These are phyloP conservation scores for Daldinia eschscholtzii DNA, from an alignment of 2,329 filamentous ascomycete species.

Conservation along the genomic window DNA sequence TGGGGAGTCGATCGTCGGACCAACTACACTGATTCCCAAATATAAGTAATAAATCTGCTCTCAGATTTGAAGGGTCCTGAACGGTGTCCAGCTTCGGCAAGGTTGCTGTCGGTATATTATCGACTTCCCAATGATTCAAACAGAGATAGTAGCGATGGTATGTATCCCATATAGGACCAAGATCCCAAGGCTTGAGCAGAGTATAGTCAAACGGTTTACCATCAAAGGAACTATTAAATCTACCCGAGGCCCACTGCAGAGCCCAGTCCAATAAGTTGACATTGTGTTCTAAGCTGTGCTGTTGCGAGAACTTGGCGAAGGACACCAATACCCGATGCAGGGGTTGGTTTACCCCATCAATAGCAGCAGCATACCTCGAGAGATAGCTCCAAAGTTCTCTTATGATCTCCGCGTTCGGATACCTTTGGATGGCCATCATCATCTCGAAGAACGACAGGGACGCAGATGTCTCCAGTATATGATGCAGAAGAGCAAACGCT, in stretches of 20 bases:
- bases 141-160: slow-evolving; percentile 50
- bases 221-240: slow-evolving; percentile 47
- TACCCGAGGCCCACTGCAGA: slow-evolving; percentile 43
- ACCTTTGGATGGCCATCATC: slow-evolving; percentile 42
- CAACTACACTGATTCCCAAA: slow-evolving; percentile 47
- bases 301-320: slow-evolving; percentile 42
- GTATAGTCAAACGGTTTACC: slow-evolving; percentile 50
- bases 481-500: slow-evolving; percentile 45
- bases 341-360: slow-evolving; percentile 41
- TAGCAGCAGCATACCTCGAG: slow-evolving; percentile 42
- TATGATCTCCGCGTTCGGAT: slow-evolving; percentile 45
- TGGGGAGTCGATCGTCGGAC: slow-evolving; percentile 45
- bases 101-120: slow-evolving; percentile 45
- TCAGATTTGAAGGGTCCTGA: slow-evolving; percentile 43
- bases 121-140: slow-evolving; percentile 45
- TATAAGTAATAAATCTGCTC: slow-evolving; percentile 48
- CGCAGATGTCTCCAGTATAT: slow-evolving; percentile 45
- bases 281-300: slow-evolving; percentile 43
- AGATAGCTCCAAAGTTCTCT: slow-evolving; percentile 48
- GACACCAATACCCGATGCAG: slow-evolving; percentile 43
- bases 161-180: slow-evolving; percentile 44
- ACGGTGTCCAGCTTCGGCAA: slow-evolving; percentile 41
- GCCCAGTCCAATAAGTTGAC: slow-evolving; percentile 45
- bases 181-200: slow-evolving; percentile 49
- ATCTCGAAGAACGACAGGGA: slow-evolving; percentile 46